Percentiles rank a stretch among this genome's conserved stretches.
phyloP scores from a whole-genome alignment of 257 asterid genomes.

The Jasminum sambac region DNA sequence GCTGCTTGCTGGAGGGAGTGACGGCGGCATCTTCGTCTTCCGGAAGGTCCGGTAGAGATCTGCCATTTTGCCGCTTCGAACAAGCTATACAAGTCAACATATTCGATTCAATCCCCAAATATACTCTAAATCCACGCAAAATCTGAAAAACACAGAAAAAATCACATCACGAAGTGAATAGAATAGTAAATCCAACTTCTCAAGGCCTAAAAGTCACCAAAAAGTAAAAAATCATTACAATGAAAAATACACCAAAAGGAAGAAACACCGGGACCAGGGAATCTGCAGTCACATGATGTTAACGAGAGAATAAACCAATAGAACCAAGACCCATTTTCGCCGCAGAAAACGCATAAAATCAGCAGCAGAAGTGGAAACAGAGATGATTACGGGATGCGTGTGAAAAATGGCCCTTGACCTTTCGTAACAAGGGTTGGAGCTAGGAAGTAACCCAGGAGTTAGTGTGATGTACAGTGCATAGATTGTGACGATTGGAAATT shows the following conservation, averaged over 20 bases:
- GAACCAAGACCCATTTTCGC: background rate
- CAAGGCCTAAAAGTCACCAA: background rate
- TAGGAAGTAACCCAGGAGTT: conserved; percentile 39
- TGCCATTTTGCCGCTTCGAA: conserved; percentile 67
- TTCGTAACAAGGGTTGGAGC: conserved; percentile 29
- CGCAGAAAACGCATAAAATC: background rate
- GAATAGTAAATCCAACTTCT: conserved; percentile 1
- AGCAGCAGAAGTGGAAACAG: background rate
- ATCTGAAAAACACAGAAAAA: background rate
- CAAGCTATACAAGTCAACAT: conserved; percentile 97
- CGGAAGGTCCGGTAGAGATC: conserved; percentile 67
- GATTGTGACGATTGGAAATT: conserved; percentile 31
- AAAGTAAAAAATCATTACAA: background rate
- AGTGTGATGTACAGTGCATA: conserved; percentile 25
- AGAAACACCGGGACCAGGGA: background rate
- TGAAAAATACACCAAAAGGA: background rate
- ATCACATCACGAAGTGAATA: background rate
- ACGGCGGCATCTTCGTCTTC: conserved; percentile 54
- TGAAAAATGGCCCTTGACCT: conserved; percentile 28
- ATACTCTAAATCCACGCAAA: conserved; percentile 3
- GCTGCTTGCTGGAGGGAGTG: conserved; percentile 63
- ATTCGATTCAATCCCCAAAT: conserved; percentile 9
- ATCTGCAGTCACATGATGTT: background rate
- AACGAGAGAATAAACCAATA: conserved; percentile 4
- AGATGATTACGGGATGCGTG: background rate